These are phyloP conservation scores for Hyaloscypha variabilis DNA, from an alignment of 495 filamentous ascomycete species.

Conservation along the genomic window DNA sequence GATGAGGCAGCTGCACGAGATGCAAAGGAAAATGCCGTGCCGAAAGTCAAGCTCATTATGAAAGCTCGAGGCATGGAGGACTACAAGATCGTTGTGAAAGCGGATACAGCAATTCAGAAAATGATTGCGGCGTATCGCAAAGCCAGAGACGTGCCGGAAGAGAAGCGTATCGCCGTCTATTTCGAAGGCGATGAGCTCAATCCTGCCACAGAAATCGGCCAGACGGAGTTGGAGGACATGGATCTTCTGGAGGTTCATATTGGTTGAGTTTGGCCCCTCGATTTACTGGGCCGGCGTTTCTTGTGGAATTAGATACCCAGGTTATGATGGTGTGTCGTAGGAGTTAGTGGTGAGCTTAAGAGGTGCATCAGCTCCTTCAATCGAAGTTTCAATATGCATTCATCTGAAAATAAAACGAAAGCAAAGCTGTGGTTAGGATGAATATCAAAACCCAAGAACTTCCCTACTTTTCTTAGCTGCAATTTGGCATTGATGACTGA, in stretches of 20 bases:
- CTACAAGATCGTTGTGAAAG: constrained; percentile 40
- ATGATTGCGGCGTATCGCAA: constrained; percentile 43
- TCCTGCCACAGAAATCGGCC: constrained; percentile 58
- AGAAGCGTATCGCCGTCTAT: constrained; percentile 59
- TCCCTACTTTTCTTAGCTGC: too few relatives aligned
- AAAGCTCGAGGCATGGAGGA: constrained; percentile 43
- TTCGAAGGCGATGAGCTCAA: constrained; percentile 84
- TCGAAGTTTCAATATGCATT: not conserved
- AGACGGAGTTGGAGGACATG: constrained; percentile 77
- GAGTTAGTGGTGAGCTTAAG: not conserved
- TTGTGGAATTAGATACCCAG: constrained; percentile 4
- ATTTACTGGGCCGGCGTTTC: constrained; percentile 12
- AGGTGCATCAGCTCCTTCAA: not conserved
- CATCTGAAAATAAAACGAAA: too few relatives aligned
- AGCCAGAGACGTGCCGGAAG: constrained; percentile 35
- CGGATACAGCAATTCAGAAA: constrained; percentile 39
- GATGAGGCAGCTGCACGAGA: constrained; percentile 27
- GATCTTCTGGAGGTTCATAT: constrained; percentile 73
- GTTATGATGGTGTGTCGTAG: not conserved
- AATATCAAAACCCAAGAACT: too few relatives aligned
- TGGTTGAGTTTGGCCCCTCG: constrained; percentile 7
- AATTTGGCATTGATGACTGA: too few relatives aligned
- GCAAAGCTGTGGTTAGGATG: too few relatives aligned
- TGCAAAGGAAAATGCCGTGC: constrained; percentile 31
- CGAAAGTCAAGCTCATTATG: constrained; percentile 56